Conservation (phyloP, 2,329 filamentous ascomycete species). For the Teratosphaeria pseudoeucalypti region DNA sequence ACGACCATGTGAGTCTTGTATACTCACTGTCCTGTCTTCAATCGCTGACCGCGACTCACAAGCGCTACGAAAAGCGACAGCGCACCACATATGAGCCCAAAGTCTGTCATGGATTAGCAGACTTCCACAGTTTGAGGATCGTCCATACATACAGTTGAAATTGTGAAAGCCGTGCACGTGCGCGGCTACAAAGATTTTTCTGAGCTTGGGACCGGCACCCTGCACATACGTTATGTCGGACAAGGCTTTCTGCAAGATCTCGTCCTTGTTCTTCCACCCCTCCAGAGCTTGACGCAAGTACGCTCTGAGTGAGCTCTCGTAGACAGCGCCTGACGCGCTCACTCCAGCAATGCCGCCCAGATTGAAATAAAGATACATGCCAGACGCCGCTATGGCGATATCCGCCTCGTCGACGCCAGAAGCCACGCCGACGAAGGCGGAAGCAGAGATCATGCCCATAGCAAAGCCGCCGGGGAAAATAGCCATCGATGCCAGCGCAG, state of each 20-base stretch:
- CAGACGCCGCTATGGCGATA: constrained; percentile 41
- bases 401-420: constrained; percentile 36
- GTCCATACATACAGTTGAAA: not conserved
- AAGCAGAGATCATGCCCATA: constrained; percentile 36
- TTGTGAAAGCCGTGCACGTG: not conserved
- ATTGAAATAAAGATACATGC: constrained; percentile 37
- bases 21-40: not conserved
- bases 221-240: not conserved
- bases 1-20: not conserved
- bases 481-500: constrained; percentile 46
- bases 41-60: not conserved
- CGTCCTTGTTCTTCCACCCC: constrained; percentile 18
- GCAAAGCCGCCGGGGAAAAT: constrained; percentile 49
- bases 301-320: constrained; percentile 26
- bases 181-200: not conserved
- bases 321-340: constrained; percentile 28
- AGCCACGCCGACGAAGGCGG: constrained; percentile 42
- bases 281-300: constrained; percentile 25
- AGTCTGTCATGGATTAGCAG: not conserved
- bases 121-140: not conserved
- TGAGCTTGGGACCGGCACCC: not conserved
- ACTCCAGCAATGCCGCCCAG: constrained; percentile 33
- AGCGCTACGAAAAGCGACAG: not conserved
- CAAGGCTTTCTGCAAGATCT: constrained; percentile 6
- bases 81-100: not conserved